These are phyloP conservation scores for Fusarium secorum DNA, from an alignment of 2,329 filamentous ascomycete species.

Conservation along the genomic window DNA sequence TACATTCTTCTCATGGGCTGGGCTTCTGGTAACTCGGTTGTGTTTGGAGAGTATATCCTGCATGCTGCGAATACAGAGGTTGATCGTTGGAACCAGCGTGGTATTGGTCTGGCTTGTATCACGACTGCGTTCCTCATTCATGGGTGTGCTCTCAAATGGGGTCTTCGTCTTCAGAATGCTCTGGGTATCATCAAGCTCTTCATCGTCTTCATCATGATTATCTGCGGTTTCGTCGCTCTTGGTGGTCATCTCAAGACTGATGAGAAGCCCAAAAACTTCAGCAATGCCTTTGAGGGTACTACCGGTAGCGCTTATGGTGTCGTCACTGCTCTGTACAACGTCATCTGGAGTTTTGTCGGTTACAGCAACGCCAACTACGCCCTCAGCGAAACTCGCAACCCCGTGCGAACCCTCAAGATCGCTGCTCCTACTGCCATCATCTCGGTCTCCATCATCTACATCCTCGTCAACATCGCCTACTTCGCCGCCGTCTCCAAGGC, in stretches of 20 bases:
- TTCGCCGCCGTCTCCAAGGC: constrained; percentile 65
- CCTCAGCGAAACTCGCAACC: constrained; percentile 71
- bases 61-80: constrained; percentile 70
- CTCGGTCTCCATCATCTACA: constrained; percentile 68
- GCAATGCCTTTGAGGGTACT: constrained; percentile 70
- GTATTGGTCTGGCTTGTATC: constrained; percentile 71
- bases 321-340: constrained; percentile 75
- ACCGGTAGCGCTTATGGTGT: constrained; percentile 71
- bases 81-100: constrained; percentile 72
- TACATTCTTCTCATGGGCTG: constrained; percentile 71
- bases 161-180: constrained; percentile 71
- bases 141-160: constrained; percentile 69
- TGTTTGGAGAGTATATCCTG: constrained; percentile 76
- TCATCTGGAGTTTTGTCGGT: constrained; percentile 75
- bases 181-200: constrained; percentile 72
- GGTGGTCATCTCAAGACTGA: constrained; percentile 67
- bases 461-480: constrained; percentile 73
- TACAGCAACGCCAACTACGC: constrained; percentile 75
- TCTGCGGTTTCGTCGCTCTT: constrained; percentile 68
- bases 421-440: constrained; percentile 69
- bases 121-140: constrained; percentile 72
- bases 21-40: constrained; percentile 72
- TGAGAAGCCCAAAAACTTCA: constrained; percentile 68
- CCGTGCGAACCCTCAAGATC: constrained; percentile 69
- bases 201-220: constrained; percentile 70